phyloP scores from a whole-genome alignment of 371 early-diverging fungal genomes.

The Homolaphlyctis polyrhiza region DNA sequence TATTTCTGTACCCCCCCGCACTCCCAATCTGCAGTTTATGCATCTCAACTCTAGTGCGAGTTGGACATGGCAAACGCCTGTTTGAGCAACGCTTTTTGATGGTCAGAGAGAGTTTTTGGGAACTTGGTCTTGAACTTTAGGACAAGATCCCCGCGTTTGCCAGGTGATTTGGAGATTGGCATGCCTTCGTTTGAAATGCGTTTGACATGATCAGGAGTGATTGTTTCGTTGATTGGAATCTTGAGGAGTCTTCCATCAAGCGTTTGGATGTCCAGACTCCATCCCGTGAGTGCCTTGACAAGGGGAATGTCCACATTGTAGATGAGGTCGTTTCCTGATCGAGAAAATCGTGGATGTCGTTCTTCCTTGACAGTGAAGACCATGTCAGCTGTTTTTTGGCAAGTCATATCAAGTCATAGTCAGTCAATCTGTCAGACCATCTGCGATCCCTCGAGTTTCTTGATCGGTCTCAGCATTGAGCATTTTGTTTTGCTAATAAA shows the following conservation, averaged over 20 bases:
- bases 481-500: no score
- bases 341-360: slow-evolving; percentile 37
- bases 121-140: slow-evolving; percentile 38
- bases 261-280: slow-evolving; percentile 31
- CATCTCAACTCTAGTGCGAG: no score
- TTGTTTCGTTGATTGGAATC: slow-evolving; percentile 31
- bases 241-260: slow-evolving; percentile 40
- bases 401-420: not conserved
- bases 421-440: not conserved
- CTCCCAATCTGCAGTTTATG: no score
- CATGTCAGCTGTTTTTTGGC: slow-evolving; percentile 33
- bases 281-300: slow-evolving; percentile 40
- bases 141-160: slow-evolving; percentile 31
- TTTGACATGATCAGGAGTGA: slow-evolving; percentile 40
- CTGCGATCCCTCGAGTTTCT: no score
- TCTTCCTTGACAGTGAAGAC: slow-evolving; percentile 43
- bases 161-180: slow-evolving; percentile 31
- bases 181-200: slow-evolving; percentile 42
- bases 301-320: slow-evolving; percentile 30
- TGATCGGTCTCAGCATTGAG: not conserved
- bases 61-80: slow-evolving; percentile 5
- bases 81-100: slow-evolving; percentile 38
- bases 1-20: no score
- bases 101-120: slow-evolving; percentile 36
- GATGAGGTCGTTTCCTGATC: slow-evolving; percentile 44